Evolutionary conservation across 768 basidiomycete species (phyloP).

Genomic region (Hypholoma fasciculare): DNA sequence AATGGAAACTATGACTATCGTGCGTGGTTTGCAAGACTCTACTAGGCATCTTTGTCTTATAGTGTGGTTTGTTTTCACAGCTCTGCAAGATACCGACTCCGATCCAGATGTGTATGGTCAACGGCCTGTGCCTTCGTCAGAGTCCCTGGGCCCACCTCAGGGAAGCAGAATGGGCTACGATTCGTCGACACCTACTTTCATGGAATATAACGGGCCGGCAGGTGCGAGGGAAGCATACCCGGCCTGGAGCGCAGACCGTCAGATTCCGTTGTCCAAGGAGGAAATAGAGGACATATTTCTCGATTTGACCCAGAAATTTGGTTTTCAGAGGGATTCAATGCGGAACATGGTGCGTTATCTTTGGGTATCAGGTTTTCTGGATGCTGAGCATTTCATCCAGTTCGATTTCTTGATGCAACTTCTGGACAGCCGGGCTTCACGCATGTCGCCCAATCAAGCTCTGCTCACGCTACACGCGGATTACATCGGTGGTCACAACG

Average conservation of each 20-base stretch:
- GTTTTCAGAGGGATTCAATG: constrained; percentile 95
- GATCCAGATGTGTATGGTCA: constrained; percentile 74
- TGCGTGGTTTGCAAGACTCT: constrained; percentile 26
- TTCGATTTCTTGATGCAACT: constrained; percentile 99
- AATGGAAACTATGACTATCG: constrained; percentile 68
- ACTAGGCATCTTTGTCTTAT: constrained; percentile 14
- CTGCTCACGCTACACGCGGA: constrained; percentile 95
- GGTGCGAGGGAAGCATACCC: constrained; percentile 85
- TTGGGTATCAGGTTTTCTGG: background rate
- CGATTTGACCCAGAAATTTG: constrained; percentile 97
- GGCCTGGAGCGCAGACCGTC: constrained; percentile 89
- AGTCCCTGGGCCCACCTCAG: constrained; percentile 63
- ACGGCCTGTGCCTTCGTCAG: constrained; percentile 71
- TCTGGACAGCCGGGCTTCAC: constrained; percentile 93
- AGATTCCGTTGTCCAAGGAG: constrained; percentile 97
- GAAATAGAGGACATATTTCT: constrained; percentile 99
- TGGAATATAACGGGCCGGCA: constrained; percentile 56
- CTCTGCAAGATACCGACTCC: constrained; percentile 82
- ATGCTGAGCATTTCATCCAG: constrained; percentile 32
- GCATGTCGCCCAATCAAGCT: constrained; percentile 97
- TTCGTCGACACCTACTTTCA: constrained; percentile 71
- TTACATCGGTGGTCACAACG: constrained; percentile 97
- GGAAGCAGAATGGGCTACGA: constrained; percentile 55
- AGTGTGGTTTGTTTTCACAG: constrained; percentile 35
- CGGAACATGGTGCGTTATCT: constrained; percentile 76